Evolutionary conservation across 2,329 filamentous ascomycete species (phyloP), one percentile per base, ranked within the genome.

Genomic region (Penicillium expansum): DNA sequence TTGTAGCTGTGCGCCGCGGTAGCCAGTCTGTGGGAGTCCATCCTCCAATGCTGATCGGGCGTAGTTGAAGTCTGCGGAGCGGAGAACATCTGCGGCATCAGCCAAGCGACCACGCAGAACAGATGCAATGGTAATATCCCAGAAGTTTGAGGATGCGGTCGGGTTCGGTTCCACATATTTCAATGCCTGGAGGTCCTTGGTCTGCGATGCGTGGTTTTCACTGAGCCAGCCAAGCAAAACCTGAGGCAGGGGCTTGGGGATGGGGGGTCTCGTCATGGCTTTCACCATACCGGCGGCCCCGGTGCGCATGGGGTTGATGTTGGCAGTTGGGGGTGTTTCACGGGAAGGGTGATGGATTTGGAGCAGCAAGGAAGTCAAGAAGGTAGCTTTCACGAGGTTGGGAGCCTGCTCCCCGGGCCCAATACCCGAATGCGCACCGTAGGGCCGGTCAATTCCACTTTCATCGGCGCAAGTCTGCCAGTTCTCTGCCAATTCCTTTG

Each of bases 151-250:
- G 67, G 94, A 90, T 42, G 86, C 85, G 2, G 91, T 88, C 22
- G 92, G 90, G 57, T 89, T 89, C 0, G 90, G 89, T 44, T 81
- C 81, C 64, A 86, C 76, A 29, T 81, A 80, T 60, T 83, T 77
- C 24, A 97, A 82, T 4, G 86, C 80, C 37, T 85, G 79, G 24
- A 89, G 78, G 66, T 92, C 88, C 50, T 85, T 81, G 2, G 82
- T 81, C 65, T 89, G 89, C 27, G 88, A 82, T 60, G 89, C 86
- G 69, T 96, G 91, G 67, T 90, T 84, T 16, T 81, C 80, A 53
- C 90, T 83, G 62, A 96, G 80, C 93, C 93, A 97, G 66, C 90
- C 83, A 60, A 97, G 86, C 14, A 97, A 78, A 16, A 92, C 83
- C 68, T 88, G 87, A 1, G 93, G 91, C 18, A 95, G 78, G 0